Evolutionary conservation across 2,329 filamentous ascomycete genomes (phyloP), one percentile per base, ranked within the genome.

Genomic region (Coleophoma crateriformis): DNA sequence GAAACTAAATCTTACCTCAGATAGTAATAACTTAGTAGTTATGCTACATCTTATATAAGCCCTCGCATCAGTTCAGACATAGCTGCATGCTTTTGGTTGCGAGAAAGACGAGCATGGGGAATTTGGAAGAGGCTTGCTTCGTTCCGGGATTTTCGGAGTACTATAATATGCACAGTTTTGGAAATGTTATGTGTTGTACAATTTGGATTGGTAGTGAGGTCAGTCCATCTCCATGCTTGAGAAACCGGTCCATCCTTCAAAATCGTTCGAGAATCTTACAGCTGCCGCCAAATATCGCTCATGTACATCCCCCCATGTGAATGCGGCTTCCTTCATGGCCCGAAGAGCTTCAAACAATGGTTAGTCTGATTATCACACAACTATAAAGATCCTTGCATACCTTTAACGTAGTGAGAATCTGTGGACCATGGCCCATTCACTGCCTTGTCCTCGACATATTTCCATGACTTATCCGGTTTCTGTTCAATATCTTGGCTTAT

Each of bases 361-460:
- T 46, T 43, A 47, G 27, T 11, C 19, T 44, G 4, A 1, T 33
- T n/a, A 10, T 46, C 40, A 34, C n/a, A 14, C 8, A 35, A 33
- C 20, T 33, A 11, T 19, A 19, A 19, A 40, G 40, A 22, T 15
- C 15, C 11, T 32, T 41, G 56, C 73, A 65, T 69, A 83, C 87
- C 82, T 71, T 96, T 95, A 33, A 97, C 84, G 63, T 84, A 96
- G 68, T 95, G 88, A 15, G 88, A 79, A 69, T 97, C 90, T 2
- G 78, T 81, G 10, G 81, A 74, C 69, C 83, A 82, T 46, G 78
- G 67, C 10, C 85, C 85, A 47, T 79, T 81, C 15, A 96, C 63
- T 2, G 87, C 89, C 67, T 82, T 79, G 47, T 87, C 71, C 47
- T 84, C 77, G 5, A 92, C 85, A 67, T 87, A 88, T 6, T 81